A percentile compares a stretch with the other conserved stretches of the same genome.
Evolutionary conservation across 345 rosid species (phyloP).

Genomic region (Streptanthus diversifolius): DNA sequence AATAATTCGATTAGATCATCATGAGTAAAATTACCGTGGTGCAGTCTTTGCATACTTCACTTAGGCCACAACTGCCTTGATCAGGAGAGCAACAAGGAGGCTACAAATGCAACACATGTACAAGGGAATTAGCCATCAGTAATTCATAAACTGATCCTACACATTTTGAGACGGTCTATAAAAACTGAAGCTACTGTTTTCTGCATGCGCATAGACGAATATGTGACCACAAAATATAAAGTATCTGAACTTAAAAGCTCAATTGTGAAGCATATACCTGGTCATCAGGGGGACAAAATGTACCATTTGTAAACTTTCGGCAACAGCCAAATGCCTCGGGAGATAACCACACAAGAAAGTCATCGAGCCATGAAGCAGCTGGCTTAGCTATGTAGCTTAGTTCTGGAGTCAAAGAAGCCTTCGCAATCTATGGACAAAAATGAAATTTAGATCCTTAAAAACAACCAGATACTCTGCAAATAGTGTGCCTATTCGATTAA

Average conservation of each 20-base stretch:
- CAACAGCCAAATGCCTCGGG: conserved; percentile 99
- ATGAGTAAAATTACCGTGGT: conserved; percentile 66
- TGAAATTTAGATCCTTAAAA: not conserved
- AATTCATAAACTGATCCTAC: not conserved
- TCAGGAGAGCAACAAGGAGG: conserved; percentile 82
- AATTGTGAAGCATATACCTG: conserved; percentile 47
- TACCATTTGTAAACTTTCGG: conserved; percentile 85
- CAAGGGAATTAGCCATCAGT: conserved; percentile 2
- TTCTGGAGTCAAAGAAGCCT: conserved; percentile 74
- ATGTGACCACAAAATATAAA: not conserved
- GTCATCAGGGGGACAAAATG: conserved; percentile 93
- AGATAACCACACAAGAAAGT: conserved; percentile 96
- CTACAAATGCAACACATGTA: conserved; percentile 40
- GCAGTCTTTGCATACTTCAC: conserved; percentile 89
- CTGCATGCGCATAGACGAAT: not conserved
- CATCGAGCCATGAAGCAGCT: conserved; percentile 99
- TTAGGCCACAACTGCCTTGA: conserved; percentile 53
- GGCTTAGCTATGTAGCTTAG: conserved; percentile 95
- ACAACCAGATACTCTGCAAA: not conserved
- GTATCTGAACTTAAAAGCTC: not conserved
- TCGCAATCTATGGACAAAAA: conserved; percentile 54
- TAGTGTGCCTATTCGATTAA: not conserved
- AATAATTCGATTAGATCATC: not conserved
- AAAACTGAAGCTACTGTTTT: not conserved
- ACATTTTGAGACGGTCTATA: not conserved